Conservation (phyloP, 192 early-diverging fungal species). For the Cetraspora pellucida region DNA sequence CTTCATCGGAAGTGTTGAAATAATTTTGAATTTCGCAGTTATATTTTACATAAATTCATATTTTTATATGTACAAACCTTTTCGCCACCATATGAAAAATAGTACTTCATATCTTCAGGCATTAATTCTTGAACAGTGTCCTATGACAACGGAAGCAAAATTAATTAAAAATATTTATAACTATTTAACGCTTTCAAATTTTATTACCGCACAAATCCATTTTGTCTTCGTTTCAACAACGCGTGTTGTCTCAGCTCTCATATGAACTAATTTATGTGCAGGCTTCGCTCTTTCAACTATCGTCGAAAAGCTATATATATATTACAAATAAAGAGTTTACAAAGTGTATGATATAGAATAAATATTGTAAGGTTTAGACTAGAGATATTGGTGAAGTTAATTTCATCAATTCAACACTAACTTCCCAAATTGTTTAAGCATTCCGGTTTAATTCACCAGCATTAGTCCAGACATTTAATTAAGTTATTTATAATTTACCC, state of each 20-base stretch:
- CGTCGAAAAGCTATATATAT: slow-evolving; percentile 20
- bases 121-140: slow-evolving; percentile 56
- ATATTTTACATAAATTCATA: background rate
- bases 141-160: slow-evolving; percentile 1
- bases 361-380: too few species aligned
- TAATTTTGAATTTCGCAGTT: background rate
- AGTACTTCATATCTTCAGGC: slow-evolving; percentile 66
- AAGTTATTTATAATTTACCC: slow-evolving; percentile 54
- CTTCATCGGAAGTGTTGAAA: slow-evolving; percentile 33
- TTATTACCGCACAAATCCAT: slow-evolving; percentile 62
- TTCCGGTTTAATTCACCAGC: background rate
- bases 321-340: background rate
- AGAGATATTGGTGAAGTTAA: background rate
- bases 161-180: slow-evolving; percentile 18
- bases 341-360: too few species aligned
- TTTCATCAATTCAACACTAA: background rate
- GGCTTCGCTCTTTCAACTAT: slow-evolving; percentile 32
- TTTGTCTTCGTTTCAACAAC: slow-evolving; percentile 60
- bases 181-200: background rate
- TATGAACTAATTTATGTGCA: slow-evolving; percentile 50
- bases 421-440: background rate
- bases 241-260: slow-evolving; percentile 50
- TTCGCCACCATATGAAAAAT: slow-evolving; percentile 68
- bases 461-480: background rate
- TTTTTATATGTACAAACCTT: slow-evolving; percentile 46